phyloP scores from a whole-genome alignment of 768 basidiomycete genomes.

The Gymnopilus junonius region DNA sequence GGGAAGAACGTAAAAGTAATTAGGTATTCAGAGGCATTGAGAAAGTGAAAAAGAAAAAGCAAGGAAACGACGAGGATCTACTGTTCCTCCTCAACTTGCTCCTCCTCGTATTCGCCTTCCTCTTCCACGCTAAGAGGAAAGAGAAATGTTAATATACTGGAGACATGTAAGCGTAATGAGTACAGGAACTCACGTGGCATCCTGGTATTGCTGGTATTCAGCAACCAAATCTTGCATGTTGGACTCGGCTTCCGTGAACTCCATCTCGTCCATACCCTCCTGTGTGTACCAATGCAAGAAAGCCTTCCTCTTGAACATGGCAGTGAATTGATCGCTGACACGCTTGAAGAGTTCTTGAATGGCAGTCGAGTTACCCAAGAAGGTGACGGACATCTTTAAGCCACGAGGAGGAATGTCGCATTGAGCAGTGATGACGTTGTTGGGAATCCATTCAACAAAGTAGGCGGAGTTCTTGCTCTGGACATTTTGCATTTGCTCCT shows the following conservation, averaged over 20 bases:
- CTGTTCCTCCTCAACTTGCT: slow-evolving; percentile 66
- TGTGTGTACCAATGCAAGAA: slow-evolving; percentile 99
- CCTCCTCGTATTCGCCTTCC: slow-evolving; percentile 90
- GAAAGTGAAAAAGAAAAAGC: slow-evolving; percentile 13
- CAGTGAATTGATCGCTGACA: slow-evolving; percentile 97
- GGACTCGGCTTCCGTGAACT: slow-evolving; percentile 98
- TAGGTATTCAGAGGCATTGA: background rate
- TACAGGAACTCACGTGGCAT: slow-evolving; percentile 74
- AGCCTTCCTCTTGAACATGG: slow-evolving; percentile 99
- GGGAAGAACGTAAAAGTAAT: background rate
- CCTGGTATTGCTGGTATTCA: slow-evolving; percentile 97
- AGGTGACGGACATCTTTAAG: slow-evolving; percentile 96
- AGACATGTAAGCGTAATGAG: background rate
- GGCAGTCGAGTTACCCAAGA: slow-evolving; percentile 96
- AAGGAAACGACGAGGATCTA: slow-evolving; percentile 23
- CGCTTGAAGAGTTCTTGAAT: slow-evolving; percentile 99
- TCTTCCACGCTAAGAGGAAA: slow-evolving; percentile 68
- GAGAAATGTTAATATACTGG: background rate
- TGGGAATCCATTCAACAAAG: slow-evolving; percentile 99
- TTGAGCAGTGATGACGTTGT: slow-evolving; percentile 97
- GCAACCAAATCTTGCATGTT: slow-evolving; percentile 99
- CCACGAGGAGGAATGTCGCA: slow-evolving; percentile 98
- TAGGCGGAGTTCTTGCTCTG: slow-evolving; percentile 98
- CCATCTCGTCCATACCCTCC: slow-evolving; percentile 99
- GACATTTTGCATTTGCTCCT: slow-evolving; percentile 98